phyloP scores from a whole-genome alignment of 1,139 yeast genomes.

The Pichia kudriavzevii region DNA sequence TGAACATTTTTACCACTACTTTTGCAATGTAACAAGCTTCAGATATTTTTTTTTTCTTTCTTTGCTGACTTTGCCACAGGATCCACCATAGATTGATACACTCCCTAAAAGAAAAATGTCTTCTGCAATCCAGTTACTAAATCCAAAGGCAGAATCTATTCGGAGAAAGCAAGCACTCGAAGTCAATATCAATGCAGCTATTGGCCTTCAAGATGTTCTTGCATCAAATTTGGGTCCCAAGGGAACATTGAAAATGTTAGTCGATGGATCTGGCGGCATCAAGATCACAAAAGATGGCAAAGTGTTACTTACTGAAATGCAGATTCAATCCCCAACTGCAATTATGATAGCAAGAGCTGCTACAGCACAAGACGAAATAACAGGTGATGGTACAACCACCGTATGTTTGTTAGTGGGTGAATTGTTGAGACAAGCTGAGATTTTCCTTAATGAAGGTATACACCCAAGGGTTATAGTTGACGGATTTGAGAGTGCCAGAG shows the following conservation, averaged over 20 bases:
- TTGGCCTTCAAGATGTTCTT: conserved; percentile 88
- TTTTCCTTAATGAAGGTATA: conserved; percentile 86
- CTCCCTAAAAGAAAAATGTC: no score
- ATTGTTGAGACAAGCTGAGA: conserved; percentile 86
- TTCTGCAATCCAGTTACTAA: conserved; percentile 76
- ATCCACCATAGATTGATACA: no score
- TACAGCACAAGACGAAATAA: conserved; percentile 95
- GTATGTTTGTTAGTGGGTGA: conserved; percentile 95
- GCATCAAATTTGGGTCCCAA: conserved; percentile 93
- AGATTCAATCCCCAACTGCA: conserved; percentile 99
- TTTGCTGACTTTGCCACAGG: no score
- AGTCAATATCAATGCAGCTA: conserved; percentile 93
- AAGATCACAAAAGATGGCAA: conserved; percentile 97
- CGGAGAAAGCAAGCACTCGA: conserved; percentile 92
- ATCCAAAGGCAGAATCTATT: conserved; percentile 94
- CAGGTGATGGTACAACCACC: conserved; percentile 99
- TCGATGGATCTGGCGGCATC: conserved; percentile 93
- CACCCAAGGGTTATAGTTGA: conserved; percentile 94
- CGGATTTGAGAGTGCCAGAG: conserved; percentile 89
- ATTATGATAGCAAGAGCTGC: conserved; percentile 99
- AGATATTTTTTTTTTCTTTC: no score
- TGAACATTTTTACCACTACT: no score
- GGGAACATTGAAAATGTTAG: conserved; percentile 93
- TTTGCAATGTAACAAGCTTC: no score
- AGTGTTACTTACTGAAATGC: conserved; percentile 91